A percentile compares a stretch with the other conserved stretches of the same genome.
Conservation (phyloP, 2,329 filamentous ascomycete species). For the Cytospora mali region DNA sequence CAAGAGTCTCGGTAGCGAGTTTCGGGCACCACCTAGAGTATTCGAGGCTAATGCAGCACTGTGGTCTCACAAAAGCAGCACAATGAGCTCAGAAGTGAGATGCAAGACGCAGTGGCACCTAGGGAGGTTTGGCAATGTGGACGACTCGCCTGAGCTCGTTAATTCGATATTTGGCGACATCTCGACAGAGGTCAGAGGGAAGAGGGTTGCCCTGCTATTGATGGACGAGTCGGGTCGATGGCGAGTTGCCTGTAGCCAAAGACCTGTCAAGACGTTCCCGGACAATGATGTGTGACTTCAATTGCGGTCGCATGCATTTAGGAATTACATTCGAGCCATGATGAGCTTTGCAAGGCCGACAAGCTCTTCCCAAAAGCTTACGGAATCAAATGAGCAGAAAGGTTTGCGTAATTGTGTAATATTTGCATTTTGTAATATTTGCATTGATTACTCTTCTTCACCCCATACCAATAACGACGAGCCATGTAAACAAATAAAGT, state of each 20-base stretch:
- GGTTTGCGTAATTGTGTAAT: too few species aligned
- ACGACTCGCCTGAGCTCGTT: conserved; percentile 6
- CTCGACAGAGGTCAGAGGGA: neutral
- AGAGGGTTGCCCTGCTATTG: conserved; percentile 8
- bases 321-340: neutral
- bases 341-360: neutral
- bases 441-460: neutral
- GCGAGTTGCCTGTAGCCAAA: conserved; percentile 11
- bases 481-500: neutral
- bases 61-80: neutral
- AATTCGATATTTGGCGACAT: conserved; percentile 11
- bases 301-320: neutral
- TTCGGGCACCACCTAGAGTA: neutral
- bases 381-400: neutral
- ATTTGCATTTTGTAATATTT: neutral
- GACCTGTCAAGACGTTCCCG: neutral
- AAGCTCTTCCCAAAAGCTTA: neutral
- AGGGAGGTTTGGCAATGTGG: neutral
- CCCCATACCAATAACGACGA: neutral
- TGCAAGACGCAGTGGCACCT: neutral
- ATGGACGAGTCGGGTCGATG: conserved; percentile 23
- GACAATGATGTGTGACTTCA: conserved; percentile 2
- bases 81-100: neutral
- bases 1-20: neutral
- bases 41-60: neutral